phyloP scores from a whole-genome alignment of 345 rosid species.

The Toxicodendron radicans region DNA sequence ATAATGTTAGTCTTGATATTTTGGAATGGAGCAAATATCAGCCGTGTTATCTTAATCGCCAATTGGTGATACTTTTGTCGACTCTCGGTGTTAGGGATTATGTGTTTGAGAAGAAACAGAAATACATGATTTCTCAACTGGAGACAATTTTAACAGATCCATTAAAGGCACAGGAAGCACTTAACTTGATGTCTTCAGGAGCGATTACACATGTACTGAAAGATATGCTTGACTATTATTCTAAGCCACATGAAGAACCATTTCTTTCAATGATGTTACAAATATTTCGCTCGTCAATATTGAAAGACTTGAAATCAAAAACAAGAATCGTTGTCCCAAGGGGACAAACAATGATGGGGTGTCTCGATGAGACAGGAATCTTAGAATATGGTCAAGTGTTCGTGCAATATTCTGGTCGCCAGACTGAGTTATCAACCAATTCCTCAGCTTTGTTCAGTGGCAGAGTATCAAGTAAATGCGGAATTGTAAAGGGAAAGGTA shows the following conservation, averaged over 20 bases:
- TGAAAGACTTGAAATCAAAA: conserved; percentile 20
- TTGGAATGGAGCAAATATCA: conserved; percentile 53
- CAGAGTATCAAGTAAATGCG: not conserved
- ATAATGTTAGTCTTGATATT: conserved; percentile 44
- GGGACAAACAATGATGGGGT: conserved; percentile 33
- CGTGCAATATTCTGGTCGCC: conserved; percentile 19
- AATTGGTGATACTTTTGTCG: conserved; percentile 57
- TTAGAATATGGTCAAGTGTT: conserved; percentile 35
- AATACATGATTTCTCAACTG: conserved; percentile 13
- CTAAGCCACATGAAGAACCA: conserved; percentile 24
- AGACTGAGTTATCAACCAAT: not conserved
- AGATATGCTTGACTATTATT: conserved; percentile 22
- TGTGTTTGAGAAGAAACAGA: conserved; percentile 26
- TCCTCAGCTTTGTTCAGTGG: not conserved
- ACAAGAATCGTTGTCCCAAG: conserved; percentile 23
- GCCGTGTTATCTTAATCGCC: conserved; percentile 58
- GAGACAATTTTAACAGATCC: conserved; percentile 25
- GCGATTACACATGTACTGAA: conserved; percentile 14
- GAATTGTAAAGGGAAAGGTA: conserved; percentile 24
- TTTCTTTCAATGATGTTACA: conserved; percentile 29
- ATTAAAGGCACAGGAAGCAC: conserved; percentile 16
- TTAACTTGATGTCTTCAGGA: conserved; percentile 24
- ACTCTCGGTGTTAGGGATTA: conserved; percentile 41
- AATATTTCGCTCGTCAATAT: conserved; percentile 23
- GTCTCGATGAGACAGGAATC: conserved; percentile 33